These are phyloP conservation scores for Backusella psychrophila DNA, from an alignment of 192 early-diverging fungal genomes.

Conservation along the genomic window DNA sequence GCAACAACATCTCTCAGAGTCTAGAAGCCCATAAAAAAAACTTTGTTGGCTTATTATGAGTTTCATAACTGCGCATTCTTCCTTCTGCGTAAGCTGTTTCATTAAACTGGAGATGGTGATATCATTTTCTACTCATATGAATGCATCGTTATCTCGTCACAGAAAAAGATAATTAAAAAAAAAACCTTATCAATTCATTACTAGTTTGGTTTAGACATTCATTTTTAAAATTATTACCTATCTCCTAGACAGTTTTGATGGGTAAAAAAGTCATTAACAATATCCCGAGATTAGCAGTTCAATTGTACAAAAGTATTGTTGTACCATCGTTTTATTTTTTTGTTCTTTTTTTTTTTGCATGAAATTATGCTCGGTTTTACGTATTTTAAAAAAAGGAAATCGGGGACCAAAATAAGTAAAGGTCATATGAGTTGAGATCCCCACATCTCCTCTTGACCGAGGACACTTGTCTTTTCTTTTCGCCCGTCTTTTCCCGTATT, in stretches of 20 bases:
- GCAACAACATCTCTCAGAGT: not conserved
- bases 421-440: not conserved
- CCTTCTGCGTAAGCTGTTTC: not conserved
- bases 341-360: not conserved
- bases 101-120: not conserved
- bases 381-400: not conserved
- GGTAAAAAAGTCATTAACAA: not conserved
- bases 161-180: not conserved
- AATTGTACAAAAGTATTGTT: not conserved
- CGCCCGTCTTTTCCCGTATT: not conserved
- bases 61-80: not conserved
- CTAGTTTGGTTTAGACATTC: not conserved
- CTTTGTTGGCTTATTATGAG: not conserved
- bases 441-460: constrained; percentile 1
- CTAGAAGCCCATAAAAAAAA: not conserved
- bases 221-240: not conserved
- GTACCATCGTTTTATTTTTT: not conserved
- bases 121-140: not conserved
- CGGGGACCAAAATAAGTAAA: not conserved
- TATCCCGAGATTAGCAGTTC: not conserved
- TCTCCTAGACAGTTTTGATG: not conserved
- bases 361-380: not conserved
- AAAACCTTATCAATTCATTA: not conserved
- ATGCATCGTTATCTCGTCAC: not conserved
- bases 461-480: not conserved